A percentile compares a stretch with the other conserved stretches of the same genome.
phyloP scores from a whole-genome alignment of 169 alveolate genomes.

The Toxoplasma gondii region DNA sequence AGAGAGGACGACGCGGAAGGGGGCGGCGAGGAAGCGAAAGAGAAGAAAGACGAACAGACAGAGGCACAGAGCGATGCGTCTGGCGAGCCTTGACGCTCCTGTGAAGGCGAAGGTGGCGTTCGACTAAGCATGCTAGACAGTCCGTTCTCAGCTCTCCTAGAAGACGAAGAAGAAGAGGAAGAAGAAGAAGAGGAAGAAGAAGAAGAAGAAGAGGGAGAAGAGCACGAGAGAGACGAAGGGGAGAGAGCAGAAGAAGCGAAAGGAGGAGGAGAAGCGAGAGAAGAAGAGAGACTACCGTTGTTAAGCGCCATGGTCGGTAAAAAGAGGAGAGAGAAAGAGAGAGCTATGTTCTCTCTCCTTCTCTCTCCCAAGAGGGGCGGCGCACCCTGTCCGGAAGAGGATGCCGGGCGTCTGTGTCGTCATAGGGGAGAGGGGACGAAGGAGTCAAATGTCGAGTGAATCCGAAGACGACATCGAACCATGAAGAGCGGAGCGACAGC shows the following conservation, averaged over 20 bases:
- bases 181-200: neutral
- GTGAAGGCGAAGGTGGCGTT: too few species aligned
- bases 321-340: too few species aligned
- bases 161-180: neutral
- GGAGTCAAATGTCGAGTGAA: too few species aligned
- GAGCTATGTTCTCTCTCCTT: neutral
- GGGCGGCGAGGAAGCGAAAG: neutral
- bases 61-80: neutral
- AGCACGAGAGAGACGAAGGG: neutral
- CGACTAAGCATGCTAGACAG: neutral
- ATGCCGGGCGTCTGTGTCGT: neutral
- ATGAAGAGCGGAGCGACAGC: too few species aligned
- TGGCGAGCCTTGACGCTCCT: too few species aligned
- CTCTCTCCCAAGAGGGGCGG: neutral
- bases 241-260: neutral
- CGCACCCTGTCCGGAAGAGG: neutral
- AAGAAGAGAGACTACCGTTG: too few species aligned
- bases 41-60: neutral
- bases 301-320: too few species aligned
- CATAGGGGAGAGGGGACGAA: neutral
- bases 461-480: neutral
- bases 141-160: neutral
- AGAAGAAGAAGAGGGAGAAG: neutral
- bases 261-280: too few species aligned
- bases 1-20: neutral